Base-by-base conservation (phyloP, 352 stramenopile genomes). In the Globisporangium acanthophoron region DNA sequence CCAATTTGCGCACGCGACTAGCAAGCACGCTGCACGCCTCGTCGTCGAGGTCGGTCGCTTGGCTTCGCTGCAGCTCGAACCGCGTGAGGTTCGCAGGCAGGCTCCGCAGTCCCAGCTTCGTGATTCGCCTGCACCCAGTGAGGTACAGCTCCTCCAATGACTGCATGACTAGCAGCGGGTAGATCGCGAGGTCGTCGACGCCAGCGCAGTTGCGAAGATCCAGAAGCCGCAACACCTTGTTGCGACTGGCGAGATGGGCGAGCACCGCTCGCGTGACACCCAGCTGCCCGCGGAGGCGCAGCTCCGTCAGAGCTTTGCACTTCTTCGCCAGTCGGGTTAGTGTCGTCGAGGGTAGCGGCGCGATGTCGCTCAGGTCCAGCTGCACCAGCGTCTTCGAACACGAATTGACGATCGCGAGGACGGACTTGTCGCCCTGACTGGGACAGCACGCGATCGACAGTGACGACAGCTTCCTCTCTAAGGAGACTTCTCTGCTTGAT, bases 121-220 rank as follows among this genome's bases (percentile, higher is more conserved):
- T 78, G 18, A 85, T 48, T 20, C 54, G 31, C 2, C 7, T 15
- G 16, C 67, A 78, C 1, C 78, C 67, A 21, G 66, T 83, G n/a
- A 90, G 61, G 3, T 59, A 64, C 5, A 91, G 62, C 13, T 80
- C 60, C 44, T 74, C 27, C 0, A 92, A 52, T 5, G 79, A 84
- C 49, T 73, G 65, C 67, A 90, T 84, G 29, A 88, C 76, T 1
- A 77, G 31, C 12, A 92, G 46, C 31, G 81, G 74, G 27, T 85
- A 92, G 16, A 92, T 44, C 5, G 77, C 62, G 9, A 92, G 58
- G 37, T 92, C 78, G 39, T 90, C 81, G 0, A 90, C 57, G 11
- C 65, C 49, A 0, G 46, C 40, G 40, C 81, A 92, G 4, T 79
- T 56, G 1, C 76, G 70, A 33, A 92, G 58, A 27, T 92, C 81